These are phyloP conservation scores for Graphilbum sp. DNA, from an alignment of 2,329 filamentous ascomycete species.

Conservation along the genomic window DNA sequence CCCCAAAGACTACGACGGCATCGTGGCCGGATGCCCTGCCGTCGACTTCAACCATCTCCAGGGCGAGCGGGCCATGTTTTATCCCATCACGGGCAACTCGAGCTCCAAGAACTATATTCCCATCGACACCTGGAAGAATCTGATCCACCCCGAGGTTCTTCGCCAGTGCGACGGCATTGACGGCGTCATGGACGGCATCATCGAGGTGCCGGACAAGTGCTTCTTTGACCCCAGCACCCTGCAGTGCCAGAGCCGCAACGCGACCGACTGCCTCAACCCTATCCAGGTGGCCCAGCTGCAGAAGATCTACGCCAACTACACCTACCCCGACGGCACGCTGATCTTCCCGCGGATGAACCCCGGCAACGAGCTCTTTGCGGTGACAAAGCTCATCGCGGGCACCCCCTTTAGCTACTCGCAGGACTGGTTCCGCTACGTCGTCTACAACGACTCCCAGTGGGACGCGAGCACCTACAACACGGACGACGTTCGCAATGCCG, in stretches of 20 bases:
- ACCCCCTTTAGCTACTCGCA: conserved; percentile 22
- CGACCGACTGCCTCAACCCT: conserved; percentile 2
- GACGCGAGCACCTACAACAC: conserved; percentile 20
- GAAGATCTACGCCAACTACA: conserved; percentile 2
- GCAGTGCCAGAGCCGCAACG: background rate
- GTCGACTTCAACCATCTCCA: conserved; percentile 19
- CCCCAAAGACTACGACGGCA: conserved; percentile 40
- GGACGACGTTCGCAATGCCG: conserved; percentile 17
- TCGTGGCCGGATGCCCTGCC: conserved; percentile 32
- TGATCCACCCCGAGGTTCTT: conserved; percentile 5
- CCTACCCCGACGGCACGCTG: conserved; percentile 21
- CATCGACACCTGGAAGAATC: conserved; percentile 1
- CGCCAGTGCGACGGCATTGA: conserved; percentile 7
- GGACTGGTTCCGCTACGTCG: conserved; percentile 31
- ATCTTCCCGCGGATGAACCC: conserved; percentile 34
- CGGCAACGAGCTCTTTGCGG: conserved; percentile 24
- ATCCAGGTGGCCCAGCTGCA: conserved; percentile 3
- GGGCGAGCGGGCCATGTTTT: conserved; percentile 24
- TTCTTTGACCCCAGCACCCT: conserved; percentile 2
- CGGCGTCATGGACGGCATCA: conserved; percentile 4
- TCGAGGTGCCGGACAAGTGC: conserved; percentile 5
- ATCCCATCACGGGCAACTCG: conserved; percentile 19
- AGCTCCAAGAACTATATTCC: conserved; percentile 2
- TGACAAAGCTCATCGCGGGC: conserved; percentile 20
- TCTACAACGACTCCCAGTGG: conserved; percentile 28